A percentile compares a stretch with the other conserved stretches of the same genome.
These are phyloP conservation scores for Rostrohypoxylon terebratum DNA, from an alignment of 495 filamentous ascomycete species.

Conservation along the genomic window DNA sequence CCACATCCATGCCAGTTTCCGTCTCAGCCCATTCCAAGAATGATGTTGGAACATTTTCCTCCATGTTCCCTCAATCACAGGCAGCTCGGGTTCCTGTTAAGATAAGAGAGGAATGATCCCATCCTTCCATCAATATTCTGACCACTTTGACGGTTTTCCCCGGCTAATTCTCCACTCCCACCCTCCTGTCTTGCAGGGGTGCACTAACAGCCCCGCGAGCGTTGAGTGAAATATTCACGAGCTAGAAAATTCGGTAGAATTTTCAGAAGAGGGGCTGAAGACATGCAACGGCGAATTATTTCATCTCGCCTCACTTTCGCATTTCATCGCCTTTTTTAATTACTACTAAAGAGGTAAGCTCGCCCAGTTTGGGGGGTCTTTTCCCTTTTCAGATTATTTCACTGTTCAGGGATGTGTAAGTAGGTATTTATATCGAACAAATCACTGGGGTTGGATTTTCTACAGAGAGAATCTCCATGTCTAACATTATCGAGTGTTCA, in stretches of 20 bases:
- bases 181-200: conserved; percentile 11
- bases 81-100: conserved; percentile 31
- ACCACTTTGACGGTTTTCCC: conserved; percentile 8
- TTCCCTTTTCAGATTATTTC: not conserved
- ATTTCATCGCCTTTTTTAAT: conserved; percentile 2
- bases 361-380: not conserved
- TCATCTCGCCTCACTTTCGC: conserved; percentile 38
- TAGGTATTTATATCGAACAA: not conserved
- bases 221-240: conserved; percentile 1
- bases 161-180: conserved; percentile 9
- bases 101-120: conserved; percentile 24
- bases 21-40: conserved; percentile 19
- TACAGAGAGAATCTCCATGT: not conserved
- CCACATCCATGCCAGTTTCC: conserved; percentile 16
- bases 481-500: not conserved
- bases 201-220: conserved; percentile 28
- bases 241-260: conserved; percentile 11
- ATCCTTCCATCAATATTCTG: not conserved
- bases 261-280: conserved; percentile 18
- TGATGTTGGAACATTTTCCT: conserved; percentile 18
- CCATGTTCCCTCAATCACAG: conserved; percentile 23
- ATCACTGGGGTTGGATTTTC: not conserved
- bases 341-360: conserved; percentile 3
- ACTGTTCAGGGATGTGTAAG: not conserved
- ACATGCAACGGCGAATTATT: conserved; percentile 16